Evolutionary conservation across 1,284 basidiomycete genomes (phyloP), one percentile per base, ranked within the genome.

Genomic region (Leccinum fuscescens): DNA sequence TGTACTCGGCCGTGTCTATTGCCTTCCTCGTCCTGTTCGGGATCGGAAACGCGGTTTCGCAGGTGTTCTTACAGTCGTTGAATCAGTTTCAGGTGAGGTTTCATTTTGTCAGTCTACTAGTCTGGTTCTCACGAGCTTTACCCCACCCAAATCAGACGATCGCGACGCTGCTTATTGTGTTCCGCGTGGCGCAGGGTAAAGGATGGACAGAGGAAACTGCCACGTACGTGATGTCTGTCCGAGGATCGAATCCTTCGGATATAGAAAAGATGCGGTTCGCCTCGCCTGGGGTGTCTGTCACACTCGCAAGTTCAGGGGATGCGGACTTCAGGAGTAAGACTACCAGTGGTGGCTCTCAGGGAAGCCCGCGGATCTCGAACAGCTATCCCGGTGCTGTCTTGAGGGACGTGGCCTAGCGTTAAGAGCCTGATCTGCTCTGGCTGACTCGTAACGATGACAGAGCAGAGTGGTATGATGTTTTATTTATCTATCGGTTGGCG

Each of bases 131-230:
- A 42, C 7, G 15, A 39, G 7, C 37, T 39, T 39, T 39, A 39
- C 39, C 5, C n/a, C 8, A 42, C 20, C 7, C 5, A 3, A 11
- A 15, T 12, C 29, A 69, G 68, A 62, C 53, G 2, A 67, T 69
- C 12, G 63, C 70, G 6, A 53, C 61, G 14, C 49, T 69, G 1
- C 6, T 72, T 0, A 72, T 73, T n/a, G 57, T 69, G n/a, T 51
- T 51, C n/a, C 22, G 0, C 70, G 57, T 73, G 6, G 69, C 69
- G 12, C 59, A 70, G 29, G 66, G 71, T 17, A 73, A 68, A 35
- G 64, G 57, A 7, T 73, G 67, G 71, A 63, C 57, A 0, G 53
- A 58, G 27, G 57, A 63, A 2, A 59, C 55, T 8, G 65, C 50
- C 5, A 55, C 62, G 0, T 50, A 20, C 4, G 51, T 59, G 4